Evolutionary conservation across 2,329 filamentous ascomycete genomes (phyloP).

Genomic region (Uncinocarpus reesii): DNA sequence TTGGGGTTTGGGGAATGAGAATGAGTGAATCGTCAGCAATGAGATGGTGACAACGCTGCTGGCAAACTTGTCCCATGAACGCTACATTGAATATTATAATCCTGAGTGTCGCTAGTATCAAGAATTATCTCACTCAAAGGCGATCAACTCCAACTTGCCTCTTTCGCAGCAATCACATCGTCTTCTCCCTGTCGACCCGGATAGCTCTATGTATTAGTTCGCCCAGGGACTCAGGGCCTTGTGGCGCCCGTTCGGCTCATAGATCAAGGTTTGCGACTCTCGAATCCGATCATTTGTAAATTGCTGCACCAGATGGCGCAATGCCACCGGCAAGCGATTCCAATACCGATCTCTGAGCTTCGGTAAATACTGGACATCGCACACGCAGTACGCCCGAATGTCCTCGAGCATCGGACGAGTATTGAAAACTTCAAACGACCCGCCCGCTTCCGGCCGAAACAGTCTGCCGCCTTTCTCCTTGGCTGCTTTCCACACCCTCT

Average conservation of each 20-base stretch:
- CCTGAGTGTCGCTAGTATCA: too few relatives aligned
- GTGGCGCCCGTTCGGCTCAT: slow-evolving; percentile 5
- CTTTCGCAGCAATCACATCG: too few relatives aligned
- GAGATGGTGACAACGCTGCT: too few relatives aligned
- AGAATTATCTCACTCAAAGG: too few relatives aligned
- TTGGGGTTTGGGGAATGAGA: too few relatives aligned
- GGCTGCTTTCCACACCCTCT: slow-evolving; percentile 16
- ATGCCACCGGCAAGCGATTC: slow-evolving; percentile 15
- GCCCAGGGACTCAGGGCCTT: background rate
- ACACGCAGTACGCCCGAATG: slow-evolving; percentile 38
- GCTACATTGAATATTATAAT: too few relatives aligned
- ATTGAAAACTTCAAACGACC: slow-evolving; percentile 41
- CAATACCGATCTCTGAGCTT: slow-evolving; percentile 18
- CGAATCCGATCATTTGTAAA: slow-evolving; percentile 16
- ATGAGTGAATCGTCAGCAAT: too few relatives aligned
- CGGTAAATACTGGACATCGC: slow-evolving; percentile 39
- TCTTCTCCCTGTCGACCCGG: too few relatives aligned
- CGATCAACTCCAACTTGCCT: too few relatives aligned
- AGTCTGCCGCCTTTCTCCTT: slow-evolving; percentile 26
- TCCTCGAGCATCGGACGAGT: slow-evolving; percentile 35
- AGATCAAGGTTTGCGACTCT: slow-evolving; percentile 17
- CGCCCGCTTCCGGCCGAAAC: slow-evolving; percentile 37
- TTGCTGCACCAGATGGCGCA: background rate
- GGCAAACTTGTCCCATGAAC: too few relatives aligned
- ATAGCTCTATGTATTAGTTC: too few relatives aligned